phyloP scores from a whole-genome alignment of 2,329 filamentous ascomycete genomes.

The Lomentospora prolificans region DNA sequence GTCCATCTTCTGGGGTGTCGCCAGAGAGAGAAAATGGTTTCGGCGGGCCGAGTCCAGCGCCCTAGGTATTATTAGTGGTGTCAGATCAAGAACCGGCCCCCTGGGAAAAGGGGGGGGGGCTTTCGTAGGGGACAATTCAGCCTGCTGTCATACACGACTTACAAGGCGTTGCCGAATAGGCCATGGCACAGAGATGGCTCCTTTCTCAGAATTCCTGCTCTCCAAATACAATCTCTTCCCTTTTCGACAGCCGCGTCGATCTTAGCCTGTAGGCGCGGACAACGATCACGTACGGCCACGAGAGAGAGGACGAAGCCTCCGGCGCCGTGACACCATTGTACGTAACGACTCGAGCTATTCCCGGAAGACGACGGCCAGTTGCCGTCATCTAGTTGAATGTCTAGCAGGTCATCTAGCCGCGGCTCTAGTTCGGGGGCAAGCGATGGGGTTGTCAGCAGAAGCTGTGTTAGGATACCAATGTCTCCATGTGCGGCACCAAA shows the following conservation, averaged over 20 bases:
- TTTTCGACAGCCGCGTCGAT: constrained; percentile 43
- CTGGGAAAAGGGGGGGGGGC: no score
- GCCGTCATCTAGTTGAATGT: constrained; percentile 48
- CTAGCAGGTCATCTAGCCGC: constrained; percentile 44
- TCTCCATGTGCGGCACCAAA: constrained; percentile 59
- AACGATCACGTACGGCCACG: constrained; percentile 42
- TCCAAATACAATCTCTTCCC: constrained; percentile 43
- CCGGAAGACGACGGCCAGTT: constrained; percentile 50
- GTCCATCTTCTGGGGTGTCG: constrained; percentile 45
- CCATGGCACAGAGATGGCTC: constrained; percentile 58
- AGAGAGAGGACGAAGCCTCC: constrained; percentile 53
- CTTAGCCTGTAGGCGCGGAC: constrained; percentile 39
- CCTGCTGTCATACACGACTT: constrained; percentile 20
- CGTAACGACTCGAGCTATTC: constrained; percentile 28
- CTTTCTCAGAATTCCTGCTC: constrained; percentile 50
- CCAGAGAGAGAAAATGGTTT: constrained; percentile 49
- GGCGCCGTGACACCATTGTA: constrained; percentile 61
- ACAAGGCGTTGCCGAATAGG: constrained; percentile 54
- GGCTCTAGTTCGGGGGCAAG: constrained; percentile 39
- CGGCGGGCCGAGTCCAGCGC: constrained; percentile 15
- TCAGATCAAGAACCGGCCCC: no score
- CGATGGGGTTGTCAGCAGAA: constrained; percentile 47
- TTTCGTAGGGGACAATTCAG: neutral
- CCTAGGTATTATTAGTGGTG: neutral
- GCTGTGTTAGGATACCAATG: constrained; percentile 61